A percentile compares a stretch with the other conserved stretches of the same genome.
These are phyloP conservation scores for Rhododendron simsii DNA, from an alignment of 148 eudicot species.

Conservation along the genomic window DNA sequence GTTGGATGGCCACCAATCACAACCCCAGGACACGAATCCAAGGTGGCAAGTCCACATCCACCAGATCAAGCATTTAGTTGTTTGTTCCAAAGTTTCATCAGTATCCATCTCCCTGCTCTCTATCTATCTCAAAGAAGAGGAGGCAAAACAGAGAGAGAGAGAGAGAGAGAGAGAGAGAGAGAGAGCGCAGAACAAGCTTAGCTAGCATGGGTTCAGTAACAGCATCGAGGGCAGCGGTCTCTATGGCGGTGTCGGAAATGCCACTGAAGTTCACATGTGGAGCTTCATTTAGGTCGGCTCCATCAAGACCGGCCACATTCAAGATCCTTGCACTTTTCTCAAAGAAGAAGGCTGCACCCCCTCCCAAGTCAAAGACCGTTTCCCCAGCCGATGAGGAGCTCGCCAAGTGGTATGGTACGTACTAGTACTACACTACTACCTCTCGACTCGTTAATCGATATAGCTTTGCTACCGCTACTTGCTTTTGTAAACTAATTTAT, in stretches of 20 bases:
- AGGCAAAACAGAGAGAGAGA: too few relatives aligned
- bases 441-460: too few relatives aligned
- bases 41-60: slow-evolving; percentile 52
- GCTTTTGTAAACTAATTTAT: too few relatives aligned
- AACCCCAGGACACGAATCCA: slow-evolving; percentile 6
- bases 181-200: background rate
- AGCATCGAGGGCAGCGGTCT: slow-evolving; percentile 55
- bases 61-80: slow-evolving; percentile 57
- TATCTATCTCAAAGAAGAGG: too few relatives aligned
- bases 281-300: slow-evolving; percentile 26
- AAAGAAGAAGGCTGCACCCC: too few relatives aligned
- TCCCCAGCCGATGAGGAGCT: too few relatives aligned
- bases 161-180: too few relatives aligned
- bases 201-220: slow-evolving; percentile 64
- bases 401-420: too few relatives aligned
- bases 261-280: slow-evolving; percentile 36
- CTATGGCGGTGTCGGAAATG: slow-evolving; percentile 63
- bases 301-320: background rate
- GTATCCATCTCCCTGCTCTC: background rate
- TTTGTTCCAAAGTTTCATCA: background rate
- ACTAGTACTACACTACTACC: too few relatives aligned
- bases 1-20: slow-evolving; percentile 23
- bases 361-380: too few relatives aligned
- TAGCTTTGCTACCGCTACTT: too few relatives aligned
- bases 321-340: too few relatives aligned